Conservation (phyloP, 148 eudicot genomes). For the Rhododendron williamsianum region DNA sequence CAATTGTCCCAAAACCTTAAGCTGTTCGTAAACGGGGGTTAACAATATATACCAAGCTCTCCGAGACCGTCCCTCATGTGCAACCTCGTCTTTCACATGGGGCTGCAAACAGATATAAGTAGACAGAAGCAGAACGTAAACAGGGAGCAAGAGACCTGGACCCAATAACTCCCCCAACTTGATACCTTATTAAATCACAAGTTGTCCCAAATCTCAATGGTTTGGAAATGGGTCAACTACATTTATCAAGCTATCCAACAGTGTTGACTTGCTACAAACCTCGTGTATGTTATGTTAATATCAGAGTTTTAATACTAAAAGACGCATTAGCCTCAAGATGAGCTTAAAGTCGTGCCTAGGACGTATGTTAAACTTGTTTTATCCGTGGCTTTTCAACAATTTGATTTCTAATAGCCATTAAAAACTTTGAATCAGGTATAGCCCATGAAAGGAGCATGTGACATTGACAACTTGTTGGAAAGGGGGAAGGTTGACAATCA, state of each 20-base stretch:
- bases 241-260: background rate
- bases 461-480: background rate
- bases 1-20: background rate
- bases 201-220: background rate
- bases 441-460: background rate
- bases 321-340: background rate
- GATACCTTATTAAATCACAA: background rate
- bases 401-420: background rate
- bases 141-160: background rate
- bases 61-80: background rate
- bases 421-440: background rate
- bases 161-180: background rate
- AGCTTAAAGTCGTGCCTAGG: background rate
- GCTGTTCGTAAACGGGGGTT: background rate
- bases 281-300: background rate
- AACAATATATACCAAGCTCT: background rate
- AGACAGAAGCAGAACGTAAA: background rate
- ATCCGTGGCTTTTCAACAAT: no score
- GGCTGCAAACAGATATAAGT: background rate
- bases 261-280: background rate
- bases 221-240: no score
- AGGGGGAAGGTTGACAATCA: background rate
- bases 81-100: background rate
- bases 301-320: background rate
- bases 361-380: no score